Conservation (phyloP, 208 protist genomes). For the Acanthamoeba rhysodes region DNA sequence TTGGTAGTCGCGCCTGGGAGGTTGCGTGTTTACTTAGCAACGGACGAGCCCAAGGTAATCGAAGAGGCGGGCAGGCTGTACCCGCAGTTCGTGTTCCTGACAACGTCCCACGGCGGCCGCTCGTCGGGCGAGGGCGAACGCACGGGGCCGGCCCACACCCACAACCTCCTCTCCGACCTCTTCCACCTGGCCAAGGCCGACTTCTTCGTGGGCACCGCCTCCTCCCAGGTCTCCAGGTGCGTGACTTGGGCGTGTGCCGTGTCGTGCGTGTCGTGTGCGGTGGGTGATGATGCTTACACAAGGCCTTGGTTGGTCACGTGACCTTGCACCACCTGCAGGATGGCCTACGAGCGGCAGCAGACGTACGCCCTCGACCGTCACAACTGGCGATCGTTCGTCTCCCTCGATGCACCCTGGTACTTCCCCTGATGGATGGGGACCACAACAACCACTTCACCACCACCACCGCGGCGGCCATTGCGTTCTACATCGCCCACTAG, state of each 20-base stretch:
- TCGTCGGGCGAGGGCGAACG: neutral
- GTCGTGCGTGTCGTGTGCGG: too few relatives aligned
- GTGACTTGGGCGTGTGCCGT: neutral
- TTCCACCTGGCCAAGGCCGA: conserved; percentile 14
- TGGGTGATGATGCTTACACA: too few relatives aligned
- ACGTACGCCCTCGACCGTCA: neutral
- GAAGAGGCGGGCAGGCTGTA: neutral
- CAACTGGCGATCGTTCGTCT: conserved; percentile 4
- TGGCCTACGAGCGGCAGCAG: conserved; percentile 35
- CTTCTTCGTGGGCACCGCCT: conserved; percentile 26
- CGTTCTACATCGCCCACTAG: too few relatives aligned
- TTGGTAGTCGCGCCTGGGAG: neutral
- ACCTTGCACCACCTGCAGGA: neutral
- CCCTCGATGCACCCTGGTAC: conserved; percentile 29
- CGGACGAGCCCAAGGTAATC: conserved; percentile 22
- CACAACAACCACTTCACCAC: too few relatives aligned
- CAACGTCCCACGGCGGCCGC: neutral
- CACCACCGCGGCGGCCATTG: too few relatives aligned
- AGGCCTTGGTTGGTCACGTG: too few relatives aligned
- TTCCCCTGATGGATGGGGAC: neutral
- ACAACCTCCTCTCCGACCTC: conserved; percentile 18
- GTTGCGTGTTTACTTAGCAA: neutral
- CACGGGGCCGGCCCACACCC: neutral
- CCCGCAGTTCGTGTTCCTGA: neutral
- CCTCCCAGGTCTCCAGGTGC: neutral